Base-by-base conservation (phyloP, 2,329 filamentous ascomycete genomes). In the Microsporum ferrugineum region DNA sequence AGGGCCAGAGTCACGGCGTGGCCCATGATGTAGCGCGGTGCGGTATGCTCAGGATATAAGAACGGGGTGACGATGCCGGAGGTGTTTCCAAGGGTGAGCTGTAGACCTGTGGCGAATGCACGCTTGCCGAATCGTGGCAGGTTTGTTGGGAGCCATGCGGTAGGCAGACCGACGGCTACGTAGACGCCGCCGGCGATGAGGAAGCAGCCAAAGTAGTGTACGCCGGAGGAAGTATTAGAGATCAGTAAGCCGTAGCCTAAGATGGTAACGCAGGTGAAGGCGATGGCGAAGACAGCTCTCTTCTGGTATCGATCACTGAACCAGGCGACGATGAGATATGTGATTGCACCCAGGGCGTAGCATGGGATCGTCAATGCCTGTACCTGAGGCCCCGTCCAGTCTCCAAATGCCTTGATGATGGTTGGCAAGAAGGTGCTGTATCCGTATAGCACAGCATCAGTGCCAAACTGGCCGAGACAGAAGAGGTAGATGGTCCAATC, bases 401-500 rank as follows among this genome's bases (percentile, higher is more conserved):
- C 2, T 2, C 87, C 85, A 58, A 91, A 81, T 2, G 81, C 84
- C 47, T 82, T 78, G 71, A 92, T 89, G 65, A 92, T 91, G 3
- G 87, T 90, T 0, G 88, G 88, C 51, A 92, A 74, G 69, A 91
- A 91, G 0, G 87, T 90, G 57, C 84, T 87, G 71, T 85, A 91
- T 3, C 88, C 87, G 68, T 91, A 91, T 0, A 91, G 78, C 83
- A 91, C 88, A 0, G 85, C 88, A 68, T 90, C 87, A 14, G 81
- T 80, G 3, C 87, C 86, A 68, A 91, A 91, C 70, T 89, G 86
- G 3, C 78, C 86, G 41, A 84, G 71, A 64, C 80, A 85, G 70
- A 90, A 90, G 0, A 80, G 74, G 79, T 85, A 89, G 29, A 89
- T 82, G 70, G 88, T 90, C 87, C 87, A 90, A 72, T 92, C 88